Evolutionary conservation across 768 basidiomycete species (phyloP), one percentile per base, ranked within the genome.

Genomic region (Calocera viscosa): DNA sequence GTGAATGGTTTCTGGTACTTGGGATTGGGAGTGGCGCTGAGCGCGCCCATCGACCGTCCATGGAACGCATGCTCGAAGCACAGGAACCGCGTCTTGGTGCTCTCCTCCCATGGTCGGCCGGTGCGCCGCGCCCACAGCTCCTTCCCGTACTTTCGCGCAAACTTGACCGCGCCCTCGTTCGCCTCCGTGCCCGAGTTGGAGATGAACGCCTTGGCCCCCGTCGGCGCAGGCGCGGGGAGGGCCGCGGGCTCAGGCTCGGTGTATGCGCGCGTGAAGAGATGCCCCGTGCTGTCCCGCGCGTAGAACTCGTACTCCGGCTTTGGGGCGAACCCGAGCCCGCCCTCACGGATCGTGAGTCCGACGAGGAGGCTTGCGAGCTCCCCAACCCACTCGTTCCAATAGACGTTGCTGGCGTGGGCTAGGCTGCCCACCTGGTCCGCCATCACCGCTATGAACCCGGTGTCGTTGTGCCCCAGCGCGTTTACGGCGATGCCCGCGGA

Each of bases 401-500:
- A 98, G 19, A 91, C 87, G 77, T 99, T 99, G 71, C 89, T 90
- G 16, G 89, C 80, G 76, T 99, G 96, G 38, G 91, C 76, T 14
- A 97, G 77, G 72, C 85, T 90, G 39, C 80, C 79, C 0, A 88
- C 83, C 78, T 96, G 90, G 67, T 86, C 84, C 41, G 81, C 79
- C 69, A 96, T 75, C 49, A 86, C 82, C 86, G 90, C 74, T 49
- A 40, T 49, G 67, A 96, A 82, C 40, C 88, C 89, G 32, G 85
- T 84, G 73, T 98, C 96, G 17, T 88, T 88, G 72, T 98, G 95
- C 7, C 96, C 96, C 17, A 99, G 80, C 2, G 95, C 90, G 72
- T 96, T 97, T 47, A 98, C 96, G 19, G 96, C 96, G 72, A 99
- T 98, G 8, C 96, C 96, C 1, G 92, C 93, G 68, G 83, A 86